Percentiles rank a stretch among this genome's conserved stretches.
phyloP scores from a whole-genome alignment of 495 filamentous ascomycete species.

The Aspergillus wentii region DNA sequence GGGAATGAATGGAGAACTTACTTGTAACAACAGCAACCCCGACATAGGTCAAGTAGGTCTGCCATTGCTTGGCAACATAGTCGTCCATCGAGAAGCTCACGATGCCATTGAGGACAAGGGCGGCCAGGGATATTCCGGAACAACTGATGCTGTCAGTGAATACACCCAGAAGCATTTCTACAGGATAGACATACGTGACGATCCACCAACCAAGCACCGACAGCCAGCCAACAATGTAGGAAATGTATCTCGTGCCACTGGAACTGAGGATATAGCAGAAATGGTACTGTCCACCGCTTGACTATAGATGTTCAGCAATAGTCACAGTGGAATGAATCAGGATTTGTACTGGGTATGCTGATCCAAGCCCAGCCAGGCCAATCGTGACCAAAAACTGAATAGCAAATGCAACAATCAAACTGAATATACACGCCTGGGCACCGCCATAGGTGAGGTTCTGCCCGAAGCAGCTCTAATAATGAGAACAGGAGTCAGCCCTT shows the following conservation, averaged over 20 bases:
- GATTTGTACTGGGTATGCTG: constrained; percentile 22
- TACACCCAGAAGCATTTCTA: too few relatives aligned
- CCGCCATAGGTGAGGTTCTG: constrained; percentile 21
- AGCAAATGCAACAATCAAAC: constrained; percentile 11
- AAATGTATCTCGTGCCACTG: constrained; percentile 10
- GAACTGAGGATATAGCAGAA: constrained; percentile 24
- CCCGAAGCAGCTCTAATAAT: constrained; percentile 20
- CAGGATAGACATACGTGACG: constrained; percentile 12
- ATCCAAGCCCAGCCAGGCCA: constrained; percentile 21
- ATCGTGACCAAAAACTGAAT: constrained; percentile 19
- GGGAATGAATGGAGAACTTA: background rate
- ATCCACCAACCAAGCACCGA: constrained; percentile 34
- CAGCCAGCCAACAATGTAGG: constrained; percentile 32
- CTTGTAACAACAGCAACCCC: constrained; percentile 6
- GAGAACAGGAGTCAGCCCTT: too few relatives aligned
- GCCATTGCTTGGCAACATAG: constrained; percentile 20
- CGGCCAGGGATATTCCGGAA: constrained; percentile 17
- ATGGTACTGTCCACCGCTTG: constrained; percentile 25
- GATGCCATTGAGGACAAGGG: constrained; percentile 14
- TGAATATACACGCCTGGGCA: constrained; percentile 6
- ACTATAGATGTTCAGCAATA: background rate
- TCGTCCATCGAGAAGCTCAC: constrained; percentile 16
- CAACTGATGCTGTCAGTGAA: too few relatives aligned
- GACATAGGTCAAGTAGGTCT: constrained; percentile 24
- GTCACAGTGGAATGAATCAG: constrained; percentile 1